Evolutionary conservation across 495 filamentous ascomycete genomes (phyloP).

Genomic region (Penicillium lividum): DNA sequence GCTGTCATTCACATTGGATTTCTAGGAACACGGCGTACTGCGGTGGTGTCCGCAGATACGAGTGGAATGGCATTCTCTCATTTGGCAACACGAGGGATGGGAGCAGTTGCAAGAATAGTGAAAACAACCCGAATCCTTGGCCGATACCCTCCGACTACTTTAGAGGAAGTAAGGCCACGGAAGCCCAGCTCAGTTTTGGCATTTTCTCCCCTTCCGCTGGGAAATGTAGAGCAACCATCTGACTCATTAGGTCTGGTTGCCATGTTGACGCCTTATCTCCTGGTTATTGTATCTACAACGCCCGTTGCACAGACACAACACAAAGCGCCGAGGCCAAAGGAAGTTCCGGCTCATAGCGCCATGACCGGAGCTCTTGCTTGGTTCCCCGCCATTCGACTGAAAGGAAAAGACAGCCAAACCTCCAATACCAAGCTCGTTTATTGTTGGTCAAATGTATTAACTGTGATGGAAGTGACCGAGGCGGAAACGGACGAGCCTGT

Average conservation of each 20-base stretch:
- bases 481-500: conserved; percentile 61
- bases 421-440: conserved; percentile 81
- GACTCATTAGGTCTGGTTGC: conserved; percentile 91
- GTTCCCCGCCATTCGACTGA: conserved; percentile 95
- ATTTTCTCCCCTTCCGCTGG: conserved; percentile 85
- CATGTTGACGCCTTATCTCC: conserved; percentile 91
- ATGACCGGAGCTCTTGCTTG: conserved; percentile 93
- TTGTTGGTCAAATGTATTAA: conserved; percentile 96
- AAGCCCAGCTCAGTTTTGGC: conserved; percentile 96
- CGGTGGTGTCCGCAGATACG: conserved; percentile 96
- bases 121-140: conserved; percentile 90
- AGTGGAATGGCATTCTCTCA: conserved; percentile 98
- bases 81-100: conserved; percentile 86
- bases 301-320: conserved; percentile 94
- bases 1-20: conserved; percentile 89
- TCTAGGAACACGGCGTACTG: conserved; percentile 91
- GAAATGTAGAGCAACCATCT: conserved; percentile 85
- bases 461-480: conserved; percentile 83
- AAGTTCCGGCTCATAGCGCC: conserved; percentile 82
- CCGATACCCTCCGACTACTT: conserved; percentile 70
- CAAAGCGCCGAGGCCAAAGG: conserved; percentile 86
- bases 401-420: conserved; percentile 60
- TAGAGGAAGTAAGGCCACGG: conserved; percentile 60
- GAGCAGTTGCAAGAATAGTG: conserved; percentile 79
- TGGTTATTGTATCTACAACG: conserved; percentile 96